Evolutionary conservation across 1,139 yeast genomes (phyloP), one percentile per base, ranked within the genome.

Genomic region (Hemisphaericaspora subhashii): DNA sequence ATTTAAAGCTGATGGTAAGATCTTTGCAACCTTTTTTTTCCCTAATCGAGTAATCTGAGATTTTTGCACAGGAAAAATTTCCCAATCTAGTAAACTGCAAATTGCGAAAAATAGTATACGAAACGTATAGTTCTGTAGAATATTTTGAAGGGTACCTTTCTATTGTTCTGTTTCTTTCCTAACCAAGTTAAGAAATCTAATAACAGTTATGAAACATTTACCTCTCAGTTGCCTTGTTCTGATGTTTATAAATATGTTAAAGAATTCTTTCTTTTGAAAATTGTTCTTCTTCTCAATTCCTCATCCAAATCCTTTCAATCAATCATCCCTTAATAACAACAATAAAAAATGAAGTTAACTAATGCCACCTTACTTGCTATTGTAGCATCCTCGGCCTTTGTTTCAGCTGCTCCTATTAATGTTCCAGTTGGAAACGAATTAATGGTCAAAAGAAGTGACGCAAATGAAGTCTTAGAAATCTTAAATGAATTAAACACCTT

Each of bases 291-390:
- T 20, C 12, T 13, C 8, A 6, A 11, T 23, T 25, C 15, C 23
- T 24, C 5, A n/a, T 1, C 5, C 17, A 10, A 18, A 8, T 26
- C 8, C 26, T 24, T 21, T 20, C 16, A n/a, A 23, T n/a, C 27
- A 13, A 16, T 16, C 12, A 16, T 6, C 25, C 31, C 15, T 14
- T 28, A 11, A 40, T n/a, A 37, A 52, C 43, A 54, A 10, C 12
- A 13, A 17, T 6, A 9, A 29, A 24, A 9, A 2, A 72, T 72
- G 77, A 72, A 69, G 63, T 66, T 72, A 40, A 56, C 76, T 33
- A 61, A 68, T 44, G 55, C 77, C 40, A 60, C 77, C 39, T 57
- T 67, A 42, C 55, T 68, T 44, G 74, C 77, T 41, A 53, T 72
- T 50, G 61, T 69, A 49, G 74, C 72, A 38, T 46, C 76, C 35